phyloP scores from a whole-genome alignment of 2,329 filamentous ascomycete species.

The Aspergillus carbonarius region DNA sequence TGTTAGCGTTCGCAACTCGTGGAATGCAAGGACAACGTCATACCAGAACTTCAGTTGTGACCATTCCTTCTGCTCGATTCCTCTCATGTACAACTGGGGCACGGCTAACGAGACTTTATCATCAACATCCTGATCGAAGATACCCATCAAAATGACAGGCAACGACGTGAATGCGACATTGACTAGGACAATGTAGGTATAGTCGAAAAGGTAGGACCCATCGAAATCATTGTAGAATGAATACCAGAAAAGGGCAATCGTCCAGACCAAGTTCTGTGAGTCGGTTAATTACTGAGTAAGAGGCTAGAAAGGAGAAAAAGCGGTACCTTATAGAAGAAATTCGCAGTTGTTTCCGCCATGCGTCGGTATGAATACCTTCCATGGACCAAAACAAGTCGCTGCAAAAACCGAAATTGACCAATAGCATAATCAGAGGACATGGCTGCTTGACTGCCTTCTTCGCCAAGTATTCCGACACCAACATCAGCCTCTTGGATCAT shows the following conservation, averaged over 20 bases:
- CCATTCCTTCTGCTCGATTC: slow-evolving; percentile 96
- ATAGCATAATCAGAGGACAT: slow-evolving; percentile 98
- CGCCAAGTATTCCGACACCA: slow-evolving; percentile 92
- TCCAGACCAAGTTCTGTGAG: slow-evolving; percentile 87
- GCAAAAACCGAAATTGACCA: slow-evolving; percentile 86
- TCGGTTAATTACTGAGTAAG: slow-evolving; percentile 7
- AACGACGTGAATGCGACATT: slow-evolving; percentile 96
- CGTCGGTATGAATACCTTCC: slow-evolving; percentile 96
- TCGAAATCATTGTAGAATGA: slow-evolving; percentile 95
- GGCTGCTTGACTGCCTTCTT: slow-evolving; percentile 86
- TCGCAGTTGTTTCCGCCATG: slow-evolving; percentile 88
- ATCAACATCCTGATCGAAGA: slow-evolving; percentile 94
- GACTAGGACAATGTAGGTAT: slow-evolving; percentile 95
- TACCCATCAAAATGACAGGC: slow-evolving; percentile 91
- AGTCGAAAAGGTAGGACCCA: slow-evolving; percentile 95
- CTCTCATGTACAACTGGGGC: slow-evolving; percentile 89
- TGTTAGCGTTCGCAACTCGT: slow-evolving; percentile 26
- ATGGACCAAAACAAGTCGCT: slow-evolving; percentile 82
- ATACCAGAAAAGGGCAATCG: slow-evolving; percentile 95
- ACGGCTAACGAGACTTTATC: slow-evolving; percentile 92
- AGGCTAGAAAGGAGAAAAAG: not conserved
- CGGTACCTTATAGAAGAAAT: slow-evolving; percentile 96
- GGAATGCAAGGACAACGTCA: not conserved
- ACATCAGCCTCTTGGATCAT: slow-evolving; percentile 98
- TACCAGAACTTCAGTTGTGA: slow-evolving; percentile 96